Evolutionary conservation across 129 eudicot species (phyloP).

Genomic region (Flaveria sonorensis): DNA sequence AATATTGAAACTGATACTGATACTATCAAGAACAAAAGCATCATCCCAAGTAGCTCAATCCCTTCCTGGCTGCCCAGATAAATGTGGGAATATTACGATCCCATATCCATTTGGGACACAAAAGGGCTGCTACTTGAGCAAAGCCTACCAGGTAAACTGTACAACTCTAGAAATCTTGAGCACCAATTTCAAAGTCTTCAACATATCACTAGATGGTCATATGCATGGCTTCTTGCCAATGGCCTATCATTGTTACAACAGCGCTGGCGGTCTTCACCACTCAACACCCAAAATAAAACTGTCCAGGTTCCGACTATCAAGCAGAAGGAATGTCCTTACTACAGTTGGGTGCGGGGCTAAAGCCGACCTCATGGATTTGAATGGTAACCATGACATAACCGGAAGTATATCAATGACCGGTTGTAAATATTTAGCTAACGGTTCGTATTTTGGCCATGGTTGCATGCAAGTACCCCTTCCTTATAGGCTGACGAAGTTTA

Average conservation of each 20-base stretch:
- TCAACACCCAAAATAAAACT: constrained; percentile 3
- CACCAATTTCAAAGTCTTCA: constrained; percentile 9
- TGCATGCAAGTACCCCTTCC: constrained; percentile 29
- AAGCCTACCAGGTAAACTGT: constrained; percentile 14
- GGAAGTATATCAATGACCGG: constrained; percentile 12
- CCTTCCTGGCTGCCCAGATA: constrained; percentile 28
- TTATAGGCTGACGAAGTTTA: not conserved
- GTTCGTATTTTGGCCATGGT: constrained; percentile 30
- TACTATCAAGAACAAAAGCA: constrained; percentile 25
- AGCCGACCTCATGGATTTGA: not conserved
- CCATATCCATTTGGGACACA: constrained; percentile 31
- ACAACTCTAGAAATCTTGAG: not conserved
- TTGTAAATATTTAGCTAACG: not conserved
- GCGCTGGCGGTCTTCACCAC: not conserved
- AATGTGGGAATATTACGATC: constrained; percentile 32
- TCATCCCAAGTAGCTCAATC: constrained; percentile 6
- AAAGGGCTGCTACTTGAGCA: constrained; percentile 26
- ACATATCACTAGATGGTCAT: constrained; percentile 18
- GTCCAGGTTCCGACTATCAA: constrained; percentile 23
- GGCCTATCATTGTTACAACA: constrained; percentile 29
- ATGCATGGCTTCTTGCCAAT: constrained; percentile 22
- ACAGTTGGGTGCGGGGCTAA: constrained; percentile 24
- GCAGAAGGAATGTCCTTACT: constrained; percentile 10
- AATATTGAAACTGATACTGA: not conserved
- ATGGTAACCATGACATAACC: not conserved